A percentile compares a stretch with the other conserved stretches of the same genome.
Evolutionary conservation across 768 basidiomycete species (phyloP).

Genomic region (Lactarius trivialis): DNA sequence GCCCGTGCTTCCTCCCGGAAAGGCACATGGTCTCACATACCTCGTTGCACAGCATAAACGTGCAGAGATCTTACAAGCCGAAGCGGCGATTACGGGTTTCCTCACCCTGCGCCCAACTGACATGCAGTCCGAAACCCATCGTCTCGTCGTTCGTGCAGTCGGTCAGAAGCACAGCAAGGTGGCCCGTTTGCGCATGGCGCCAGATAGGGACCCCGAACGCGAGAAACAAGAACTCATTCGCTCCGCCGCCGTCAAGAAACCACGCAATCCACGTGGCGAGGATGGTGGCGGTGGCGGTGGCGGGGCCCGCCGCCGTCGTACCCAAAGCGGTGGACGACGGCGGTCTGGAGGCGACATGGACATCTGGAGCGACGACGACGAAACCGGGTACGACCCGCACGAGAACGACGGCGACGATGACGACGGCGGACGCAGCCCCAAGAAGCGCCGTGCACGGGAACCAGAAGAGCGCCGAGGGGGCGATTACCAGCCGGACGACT

Average conservation of each 20-base stretch:
- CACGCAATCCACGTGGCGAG: conserved; percentile 49
- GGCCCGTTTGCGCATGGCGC: conserved; percentile 69
- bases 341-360: conserved; percentile 35
- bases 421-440: conserved; percentile 42
- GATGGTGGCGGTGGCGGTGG: conserved; percentile 42
- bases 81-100: conserved; percentile 75
- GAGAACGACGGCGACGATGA: conserved; percentile 41
- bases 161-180: conserved; percentile 81
- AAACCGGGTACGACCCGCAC: conserved; percentile 35
- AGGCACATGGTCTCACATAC: conserved; percentile 76
- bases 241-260: conserved; percentile 51
- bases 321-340: conserved; percentile 27
- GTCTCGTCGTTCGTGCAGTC: conserved; percentile 80
- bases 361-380: conserved; percentile 67
- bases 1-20: conserved; percentile 27
- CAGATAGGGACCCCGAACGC: conserved; percentile 74
- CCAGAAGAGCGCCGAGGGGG: conserved; percentile 49
- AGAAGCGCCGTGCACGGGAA: conserved; percentile 31
- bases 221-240: conserved; percentile 64
- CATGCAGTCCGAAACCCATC: conserved; percentile 86
- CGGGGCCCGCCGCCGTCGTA: conserved; percentile 41
- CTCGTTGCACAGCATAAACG: conserved; percentile 86
- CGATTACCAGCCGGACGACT: conserved; percentile 82
- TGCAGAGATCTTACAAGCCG: conserved; percentile 79
- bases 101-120: conserved; percentile 82